Evolutionary conservation across 1,139 yeast genomes (phyloP).

Genomic region (Ogataea hybrid): DNA sequence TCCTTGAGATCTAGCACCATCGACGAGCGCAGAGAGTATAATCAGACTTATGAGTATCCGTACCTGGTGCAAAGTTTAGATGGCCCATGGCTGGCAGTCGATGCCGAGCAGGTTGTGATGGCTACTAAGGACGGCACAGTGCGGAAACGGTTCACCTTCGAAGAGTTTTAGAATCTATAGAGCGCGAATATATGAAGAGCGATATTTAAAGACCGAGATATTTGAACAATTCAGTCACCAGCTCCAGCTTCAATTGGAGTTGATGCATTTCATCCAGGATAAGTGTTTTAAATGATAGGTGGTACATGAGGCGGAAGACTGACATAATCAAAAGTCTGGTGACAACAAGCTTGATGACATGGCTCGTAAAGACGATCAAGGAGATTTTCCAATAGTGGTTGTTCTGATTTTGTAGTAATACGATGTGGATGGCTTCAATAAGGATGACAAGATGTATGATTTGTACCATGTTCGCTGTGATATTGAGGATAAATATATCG

Average conservation of each 20-base stretch:
- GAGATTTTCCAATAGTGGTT: slow-evolving; percentile 29
- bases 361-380: slow-evolving; percentile 24
- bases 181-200: slow-evolving; percentile 5
- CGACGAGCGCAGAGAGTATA: slow-evolving; percentile 56
- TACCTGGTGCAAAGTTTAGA: slow-evolving; percentile 65
- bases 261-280: slow-evolving; percentile 28
- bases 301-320: slow-evolving; percentile 12
- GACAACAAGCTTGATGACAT: slow-evolving; percentile 18
- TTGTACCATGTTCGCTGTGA: slow-evolving; percentile 31
- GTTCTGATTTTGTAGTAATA: slow-evolving; percentile 21
- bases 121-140: slow-evolving; percentile 60
- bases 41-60: slow-evolving; percentile 77
- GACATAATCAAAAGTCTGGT: slow-evolving; percentile 18
- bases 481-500: slow-evolving; percentile 56
- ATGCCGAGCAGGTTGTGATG: slow-evolving; percentile 58
- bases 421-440: slow-evolving; percentile 31
- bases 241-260: slow-evolving; percentile 19
- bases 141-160: slow-evolving; percentile 44
- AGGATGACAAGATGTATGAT: slow-evolving; percentile 30
- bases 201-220: slow-evolving; percentile 11
- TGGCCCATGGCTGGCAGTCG: slow-evolving; percentile 78
- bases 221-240: slow-evolving; percentile 21
- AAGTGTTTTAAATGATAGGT: slow-evolving; percentile 19
- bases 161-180: slow-evolving; percentile 37
- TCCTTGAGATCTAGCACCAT: slow-evolving; percentile 37